Base-by-base conservation (phyloP, 108 stramenopile genomes). In the Seminavis robusta region DNA sequence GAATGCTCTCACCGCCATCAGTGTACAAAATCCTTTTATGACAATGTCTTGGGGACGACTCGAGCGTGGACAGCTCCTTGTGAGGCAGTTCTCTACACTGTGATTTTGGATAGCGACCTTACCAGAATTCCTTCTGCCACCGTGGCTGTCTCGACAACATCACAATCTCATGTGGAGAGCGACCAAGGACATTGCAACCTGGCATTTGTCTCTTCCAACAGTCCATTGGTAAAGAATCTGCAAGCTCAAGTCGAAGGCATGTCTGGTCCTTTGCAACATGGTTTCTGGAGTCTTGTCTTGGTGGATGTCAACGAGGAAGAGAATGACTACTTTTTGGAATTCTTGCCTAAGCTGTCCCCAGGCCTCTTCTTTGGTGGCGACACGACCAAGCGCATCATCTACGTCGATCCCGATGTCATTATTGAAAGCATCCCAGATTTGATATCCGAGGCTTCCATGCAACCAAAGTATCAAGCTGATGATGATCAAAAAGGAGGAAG, bases 331-430 rank as follows among this genome's bases (percentile, higher is more conserved):
- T 39, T 67, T 8, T 32, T 85, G 20, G 51, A 33, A 30, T 52
- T 84, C 33, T 56, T 91, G 26, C 90, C 90, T 25, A 92, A 92
- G 66, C 28, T 88, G 17, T 92, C 90, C 1, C 90, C 90, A 3
- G 83, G 86, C 2, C 63, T 70, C 10, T 92, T 92, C 67, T 92
- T 92, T 49, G 67, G 64, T 34, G 17, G 44, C 32, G 39, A 62
- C 2, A 67, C 67, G 10, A 67, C 74, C 0, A 75, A 70, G 28
- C 71, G 65, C 34, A 86, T 84, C 4, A 73, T 83, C 19, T 92
- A 80, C 31, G 52, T 69, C n/a, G 79, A 78, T 40, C 82, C 90
- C 1, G 65, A 73, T 43, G 56, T 87, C 23, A 20, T 84, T 1
- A 34, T 91, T 31, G 62, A 73, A 24, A 76, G 73, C 43, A 37